Percentiles rank a stretch among this genome's conserved stretches.
These are phyloP conservation scores for Musa schizocarpa DNA, from an alignment of 176 grass and related monocot genomes.

Conservation along the genomic window DNA sequence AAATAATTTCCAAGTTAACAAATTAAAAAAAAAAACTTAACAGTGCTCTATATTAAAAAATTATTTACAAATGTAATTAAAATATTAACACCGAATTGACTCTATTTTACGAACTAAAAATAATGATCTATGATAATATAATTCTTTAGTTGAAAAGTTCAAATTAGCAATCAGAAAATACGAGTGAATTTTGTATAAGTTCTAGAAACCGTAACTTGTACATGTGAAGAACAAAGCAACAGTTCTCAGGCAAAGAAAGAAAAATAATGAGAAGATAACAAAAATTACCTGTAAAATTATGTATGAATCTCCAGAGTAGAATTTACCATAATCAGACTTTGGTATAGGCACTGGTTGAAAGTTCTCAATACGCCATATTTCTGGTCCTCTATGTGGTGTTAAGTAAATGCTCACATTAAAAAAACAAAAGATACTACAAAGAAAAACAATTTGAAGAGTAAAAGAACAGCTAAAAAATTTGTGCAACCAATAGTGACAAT, in stretches of 20 bases:
- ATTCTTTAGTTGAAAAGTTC: too few relatives aligned
- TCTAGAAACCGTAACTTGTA: too few relatives aligned
- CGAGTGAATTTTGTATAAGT: too few relatives aligned
- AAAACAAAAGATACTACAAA: neutral
- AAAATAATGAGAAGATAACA: neutral
- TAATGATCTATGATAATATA: too few relatives aligned
- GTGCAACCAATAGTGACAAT: neutral
- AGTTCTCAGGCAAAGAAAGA: neutral
- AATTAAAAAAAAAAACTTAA: too few relatives aligned
- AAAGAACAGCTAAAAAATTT: neutral
- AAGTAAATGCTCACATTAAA: constrained; percentile 16
- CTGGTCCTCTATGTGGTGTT: constrained; percentile 61
- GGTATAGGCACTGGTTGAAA: constrained; percentile 76
- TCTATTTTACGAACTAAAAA: too few relatives aligned
- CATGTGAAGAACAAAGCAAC: neutral
- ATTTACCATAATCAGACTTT: constrained; percentile 78
- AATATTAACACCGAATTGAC: too few relatives aligned
- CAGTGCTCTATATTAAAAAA: too few relatives aligned
- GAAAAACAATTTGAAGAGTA: constrained; percentile 9
- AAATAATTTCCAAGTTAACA: too few relatives aligned
- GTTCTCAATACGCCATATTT: constrained; percentile 87
- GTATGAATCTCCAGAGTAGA: constrained; percentile 91
- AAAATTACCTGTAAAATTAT: constrained; percentile 64
- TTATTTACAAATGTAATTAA: too few relatives aligned
- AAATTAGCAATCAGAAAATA: too few relatives aligned